Conservation (phyloP, 2,329 filamentous ascomycete genomes). For the Pseudocercospora musae region DNA sequence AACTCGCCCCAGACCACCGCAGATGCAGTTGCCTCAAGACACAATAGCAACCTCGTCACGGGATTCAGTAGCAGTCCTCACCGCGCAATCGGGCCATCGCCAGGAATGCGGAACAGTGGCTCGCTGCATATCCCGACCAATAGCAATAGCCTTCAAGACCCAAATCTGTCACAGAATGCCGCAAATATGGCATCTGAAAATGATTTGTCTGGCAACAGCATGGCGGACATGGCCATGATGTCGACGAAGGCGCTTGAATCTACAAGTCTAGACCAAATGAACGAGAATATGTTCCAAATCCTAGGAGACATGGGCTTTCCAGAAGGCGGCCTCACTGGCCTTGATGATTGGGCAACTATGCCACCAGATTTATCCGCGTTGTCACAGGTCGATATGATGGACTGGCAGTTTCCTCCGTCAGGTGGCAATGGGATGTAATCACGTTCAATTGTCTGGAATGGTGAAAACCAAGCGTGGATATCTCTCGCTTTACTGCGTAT, state of each 20-base stretch:
- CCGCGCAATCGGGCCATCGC: background rate
- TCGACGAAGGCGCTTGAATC: background rate
- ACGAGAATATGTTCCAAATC: constrained; percentile 21
- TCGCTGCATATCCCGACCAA: background rate
- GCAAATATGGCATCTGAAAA: background rate
- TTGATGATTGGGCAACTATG: constrained; percentile 26
- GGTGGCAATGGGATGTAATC: background rate
- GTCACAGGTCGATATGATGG: constrained; percentile 11
- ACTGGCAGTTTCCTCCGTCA: constrained; percentile 11
- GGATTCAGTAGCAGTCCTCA: background rate
- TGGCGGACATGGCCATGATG: background rate
- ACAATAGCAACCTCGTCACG: background rate
- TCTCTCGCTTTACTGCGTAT: background rate
- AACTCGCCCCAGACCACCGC: constrained; percentile 11
- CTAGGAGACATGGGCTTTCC: constrained; percentile 22
- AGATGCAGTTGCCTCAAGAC: background rate
- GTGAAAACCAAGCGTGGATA: background rate
- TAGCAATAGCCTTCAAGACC: background rate
- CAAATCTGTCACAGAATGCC: background rate
- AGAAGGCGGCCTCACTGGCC: constrained; percentile 24
- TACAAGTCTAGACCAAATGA: constrained; percentile 16
- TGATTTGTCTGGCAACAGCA: background rate
- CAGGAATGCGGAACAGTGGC: background rate
- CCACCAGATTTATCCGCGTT: constrained; percentile 11
- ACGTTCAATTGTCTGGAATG: background rate